phyloP scores from a whole-genome alignment of 768 basidiomycete genomes.

The Lactarius quietus region DNA sequence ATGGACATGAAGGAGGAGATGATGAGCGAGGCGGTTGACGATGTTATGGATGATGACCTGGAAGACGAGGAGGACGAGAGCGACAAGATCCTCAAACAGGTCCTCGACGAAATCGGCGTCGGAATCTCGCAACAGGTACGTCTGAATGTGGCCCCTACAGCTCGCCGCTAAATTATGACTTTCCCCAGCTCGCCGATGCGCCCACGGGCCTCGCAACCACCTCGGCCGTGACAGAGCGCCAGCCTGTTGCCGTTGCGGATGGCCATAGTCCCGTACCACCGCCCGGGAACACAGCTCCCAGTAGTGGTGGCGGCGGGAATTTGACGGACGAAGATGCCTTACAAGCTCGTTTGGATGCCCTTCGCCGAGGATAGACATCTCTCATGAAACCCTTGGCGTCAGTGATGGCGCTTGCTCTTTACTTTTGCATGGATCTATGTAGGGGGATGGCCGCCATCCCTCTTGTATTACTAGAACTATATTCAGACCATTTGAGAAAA shows the following conservation, averaged over 20 bases:
- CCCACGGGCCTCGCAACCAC: conserved; percentile 66
- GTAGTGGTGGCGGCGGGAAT: conserved; percentile 39
- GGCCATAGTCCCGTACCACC: conserved; percentile 38
- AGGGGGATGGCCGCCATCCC: not conserved
- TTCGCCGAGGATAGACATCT: conserved; percentile 58
- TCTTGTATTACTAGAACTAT: conserved; percentile 12
- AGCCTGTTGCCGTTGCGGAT: conserved; percentile 85
- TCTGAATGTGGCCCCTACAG: conserved; percentile 13
- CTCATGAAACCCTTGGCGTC: not conserved
- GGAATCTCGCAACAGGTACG: conserved; percentile 78
- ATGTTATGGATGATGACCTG: conserved; percentile 88
- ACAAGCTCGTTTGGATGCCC: conserved; percentile 88
- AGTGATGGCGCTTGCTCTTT: not conserved
- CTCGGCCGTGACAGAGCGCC: conserved; percentile 61
- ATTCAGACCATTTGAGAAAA: not conserved
- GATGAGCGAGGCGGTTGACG: conserved; percentile 99
- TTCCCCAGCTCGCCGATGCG: conserved; percentile 70
- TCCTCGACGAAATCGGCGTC: conserved; percentile 96
- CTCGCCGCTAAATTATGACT: not conserved
- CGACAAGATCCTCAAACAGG: conserved; percentile 92
- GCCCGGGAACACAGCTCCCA: conserved; percentile 36
- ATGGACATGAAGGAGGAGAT: conserved; percentile 99
- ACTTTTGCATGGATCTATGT: conserved; percentile 5
- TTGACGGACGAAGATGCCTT: conserved; percentile 85
- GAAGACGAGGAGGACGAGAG: conserved; percentile 97